Evolutionary conservation across 768 basidiomycete species (phyloP).

Genomic region (Podaxis sp.): DNA sequence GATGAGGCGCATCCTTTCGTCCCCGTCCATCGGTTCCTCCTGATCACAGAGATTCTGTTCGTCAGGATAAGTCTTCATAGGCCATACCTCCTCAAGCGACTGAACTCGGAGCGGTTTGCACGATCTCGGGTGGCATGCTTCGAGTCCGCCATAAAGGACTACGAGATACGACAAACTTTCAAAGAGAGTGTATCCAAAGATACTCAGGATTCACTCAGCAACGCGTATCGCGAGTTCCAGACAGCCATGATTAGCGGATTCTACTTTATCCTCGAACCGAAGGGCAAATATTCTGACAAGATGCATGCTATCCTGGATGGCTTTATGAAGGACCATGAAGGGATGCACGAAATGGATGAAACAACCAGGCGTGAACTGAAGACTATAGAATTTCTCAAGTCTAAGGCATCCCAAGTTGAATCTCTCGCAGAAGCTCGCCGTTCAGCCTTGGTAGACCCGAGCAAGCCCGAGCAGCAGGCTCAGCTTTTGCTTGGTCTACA

Average conservation of each 20-base stretch:
- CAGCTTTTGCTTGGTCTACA: slow-evolving; percentile 53
- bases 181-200: slow-evolving; percentile 60
- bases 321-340: slow-evolving; percentile 70
- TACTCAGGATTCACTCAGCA: slow-evolving; percentile 68
- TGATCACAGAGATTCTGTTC: slow-evolving; percentile 88
- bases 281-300: slow-evolving; percentile 59
- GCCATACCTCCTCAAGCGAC: slow-evolving; percentile 81
- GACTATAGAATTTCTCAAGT: slow-evolving; percentile 81
- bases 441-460: slow-evolving; percentile 26
- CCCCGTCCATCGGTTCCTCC: slow-evolving; percentile 82
- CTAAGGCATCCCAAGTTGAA: slow-evolving; percentile 58
- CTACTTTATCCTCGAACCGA: slow-evolving; percentile 78
- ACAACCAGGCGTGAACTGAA: slow-evolving; percentile 81
- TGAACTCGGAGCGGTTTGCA: slow-evolving; percentile 77
- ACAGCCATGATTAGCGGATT: slow-evolving; percentile 89
- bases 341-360: slow-evolving; percentile 71
- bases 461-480: slow-evolving; percentile 43
- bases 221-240: slow-evolving; percentile 86
- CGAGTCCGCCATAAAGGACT: slow-evolving; percentile 87
- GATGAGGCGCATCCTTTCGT: slow-evolving; percentile 68
- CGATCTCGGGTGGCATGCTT: slow-evolving; percentile 87
- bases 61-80: slow-evolving; percentile 83
- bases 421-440: slow-evolving; percentile 30
- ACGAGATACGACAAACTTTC: slow-evolving; percentile 72
- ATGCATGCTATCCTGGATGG: slow-evolving; percentile 82